phyloP scores from a whole-genome alignment of 129 eudicot genomes.

The Lonicera japonica region DNA sequence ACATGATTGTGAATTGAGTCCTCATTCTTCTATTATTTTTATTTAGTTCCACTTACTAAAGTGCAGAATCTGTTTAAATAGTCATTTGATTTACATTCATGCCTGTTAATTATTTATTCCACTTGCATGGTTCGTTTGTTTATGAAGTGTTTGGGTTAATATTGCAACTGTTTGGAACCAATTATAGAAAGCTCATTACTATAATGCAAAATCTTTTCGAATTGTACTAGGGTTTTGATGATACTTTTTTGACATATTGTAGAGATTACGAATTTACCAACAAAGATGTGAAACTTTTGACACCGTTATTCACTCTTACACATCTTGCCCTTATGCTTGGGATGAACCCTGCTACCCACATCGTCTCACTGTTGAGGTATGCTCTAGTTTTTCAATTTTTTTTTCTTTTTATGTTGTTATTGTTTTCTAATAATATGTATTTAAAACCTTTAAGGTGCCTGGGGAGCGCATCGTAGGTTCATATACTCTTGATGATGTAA shows the following conservation, averaged over 20 bases:
- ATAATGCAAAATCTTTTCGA: no score
- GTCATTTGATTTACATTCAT: no score
- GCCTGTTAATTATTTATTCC: no score
- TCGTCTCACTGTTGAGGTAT: conserved; percentile 85
- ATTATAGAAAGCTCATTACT: no score
- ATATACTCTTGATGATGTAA: conserved; percentile 73
- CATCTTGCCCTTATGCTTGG: conserved; percentile 93
- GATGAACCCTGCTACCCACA: conserved; percentile 97
- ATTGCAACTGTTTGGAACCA: no score
- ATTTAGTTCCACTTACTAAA: no score
- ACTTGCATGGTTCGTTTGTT: no score
- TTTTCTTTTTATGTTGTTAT: neutral
- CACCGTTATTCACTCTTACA: conserved; percentile 75
- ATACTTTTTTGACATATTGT: conserved; percentile 25
- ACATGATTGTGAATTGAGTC: no score
- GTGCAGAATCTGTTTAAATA: no score
- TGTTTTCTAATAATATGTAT: neutral
- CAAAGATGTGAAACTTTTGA: conserved; percentile 92
- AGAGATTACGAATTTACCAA: conserved; percentile 88
- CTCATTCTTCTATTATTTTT: no score
- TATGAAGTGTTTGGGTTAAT: no score
- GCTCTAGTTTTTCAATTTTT: conserved; percentile 1
- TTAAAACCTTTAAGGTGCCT: conserved; percentile 44
- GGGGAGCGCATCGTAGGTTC: conserved; percentile 80
- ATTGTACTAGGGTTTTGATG: neutral